These are phyloP conservation scores for Pseudozyma flocculosa DNA, from an alignment of 1,284 basidiomycete species.

Conservation along the genomic window DNA sequence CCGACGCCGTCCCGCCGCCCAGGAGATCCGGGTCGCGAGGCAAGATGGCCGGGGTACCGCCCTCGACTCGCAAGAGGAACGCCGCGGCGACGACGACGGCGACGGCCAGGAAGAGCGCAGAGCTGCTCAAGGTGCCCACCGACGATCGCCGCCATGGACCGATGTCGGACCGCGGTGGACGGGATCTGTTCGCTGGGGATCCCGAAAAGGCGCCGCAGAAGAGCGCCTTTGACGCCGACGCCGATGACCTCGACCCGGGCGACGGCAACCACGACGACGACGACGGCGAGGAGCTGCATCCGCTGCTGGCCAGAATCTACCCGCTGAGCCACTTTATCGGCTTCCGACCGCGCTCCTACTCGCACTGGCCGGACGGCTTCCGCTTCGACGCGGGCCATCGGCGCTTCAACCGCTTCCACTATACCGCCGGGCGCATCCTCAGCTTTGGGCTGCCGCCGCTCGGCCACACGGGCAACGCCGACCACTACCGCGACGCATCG, in stretches of 20 bases:
- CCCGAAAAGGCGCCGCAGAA: too few relatives aligned
- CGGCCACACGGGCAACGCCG: slow-evolving; percentile 13
- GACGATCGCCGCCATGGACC: too few relatives aligned
- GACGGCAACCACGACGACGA: slow-evolving; percentile 4
- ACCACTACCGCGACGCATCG: slow-evolving; percentile 15
- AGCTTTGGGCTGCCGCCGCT: slow-evolving; percentile 18
- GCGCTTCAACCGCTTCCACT: slow-evolving; percentile 26
- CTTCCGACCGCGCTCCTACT: slow-evolving; percentile 26
- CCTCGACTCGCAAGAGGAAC: too few relatives aligned
- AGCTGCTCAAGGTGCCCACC: too few relatives aligned
- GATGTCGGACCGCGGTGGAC: too few relatives aligned
- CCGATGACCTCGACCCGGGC: not conserved
- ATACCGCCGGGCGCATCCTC: slow-evolving; percentile 16
- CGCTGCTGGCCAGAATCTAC: slow-evolving; percentile 14
- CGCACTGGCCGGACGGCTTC: slow-evolving; percentile 14
- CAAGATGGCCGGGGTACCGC: too few relatives aligned
- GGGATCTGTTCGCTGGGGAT: too few relatives aligned
- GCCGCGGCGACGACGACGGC: too few relatives aligned
- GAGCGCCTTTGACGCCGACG: too few relatives aligned
- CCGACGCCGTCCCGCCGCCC: not conserved
- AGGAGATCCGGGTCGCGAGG: too few relatives aligned
- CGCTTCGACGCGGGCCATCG: slow-evolving; percentile 6
- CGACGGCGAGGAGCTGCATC: slow-evolving; percentile 10
- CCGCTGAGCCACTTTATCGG: slow-evolving; percentile 30
- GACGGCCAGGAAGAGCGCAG: too few relatives aligned